phyloP scores from a whole-genome alignment of 73 alveolate species.

The Effrenium voratum region DNA sequence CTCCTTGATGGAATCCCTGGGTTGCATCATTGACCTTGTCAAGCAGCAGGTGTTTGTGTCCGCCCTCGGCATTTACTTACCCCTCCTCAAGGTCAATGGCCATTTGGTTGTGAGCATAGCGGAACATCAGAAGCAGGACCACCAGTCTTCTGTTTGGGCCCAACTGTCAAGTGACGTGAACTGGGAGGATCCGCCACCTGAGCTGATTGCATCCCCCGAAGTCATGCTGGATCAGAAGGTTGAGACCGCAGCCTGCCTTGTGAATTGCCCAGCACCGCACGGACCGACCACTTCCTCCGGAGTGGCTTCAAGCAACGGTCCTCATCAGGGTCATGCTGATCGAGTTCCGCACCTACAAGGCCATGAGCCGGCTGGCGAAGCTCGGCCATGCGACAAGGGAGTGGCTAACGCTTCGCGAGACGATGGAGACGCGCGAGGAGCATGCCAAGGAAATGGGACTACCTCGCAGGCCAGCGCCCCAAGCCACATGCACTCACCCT shows the following conservation, averaged over 20 bases:
- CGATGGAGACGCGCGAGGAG: not conserved
- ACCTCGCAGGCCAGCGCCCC: not conserved
- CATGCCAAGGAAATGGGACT: not conserved
- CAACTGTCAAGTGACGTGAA: not conserved
- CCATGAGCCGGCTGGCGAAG: not conserved
- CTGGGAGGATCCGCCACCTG: conserved; percentile 1
- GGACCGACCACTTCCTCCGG: not conserved
- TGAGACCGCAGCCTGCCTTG: not conserved
- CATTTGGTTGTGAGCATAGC: conserved; percentile 1
- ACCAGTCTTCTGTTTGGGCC: not conserved
- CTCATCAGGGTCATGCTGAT: not conserved
- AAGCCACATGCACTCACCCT: not conserved
- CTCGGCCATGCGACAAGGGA: not conserved
- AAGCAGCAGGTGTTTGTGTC: too few species aligned
- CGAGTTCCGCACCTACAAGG: not conserved
- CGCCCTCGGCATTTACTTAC: too few species aligned
- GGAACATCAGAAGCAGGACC: too few species aligned
- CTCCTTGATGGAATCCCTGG: not conserved
- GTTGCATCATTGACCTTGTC: not conserved
- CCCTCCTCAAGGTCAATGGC: too few species aligned
- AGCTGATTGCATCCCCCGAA: not conserved
- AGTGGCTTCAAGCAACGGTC: not conserved
- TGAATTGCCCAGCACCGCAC: not conserved
- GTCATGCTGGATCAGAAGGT: not conserved
- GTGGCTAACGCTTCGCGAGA: not conserved